phyloP scores from a whole-genome alignment of 257 asterid genomes.

The Verbascum thapsus region DNA sequence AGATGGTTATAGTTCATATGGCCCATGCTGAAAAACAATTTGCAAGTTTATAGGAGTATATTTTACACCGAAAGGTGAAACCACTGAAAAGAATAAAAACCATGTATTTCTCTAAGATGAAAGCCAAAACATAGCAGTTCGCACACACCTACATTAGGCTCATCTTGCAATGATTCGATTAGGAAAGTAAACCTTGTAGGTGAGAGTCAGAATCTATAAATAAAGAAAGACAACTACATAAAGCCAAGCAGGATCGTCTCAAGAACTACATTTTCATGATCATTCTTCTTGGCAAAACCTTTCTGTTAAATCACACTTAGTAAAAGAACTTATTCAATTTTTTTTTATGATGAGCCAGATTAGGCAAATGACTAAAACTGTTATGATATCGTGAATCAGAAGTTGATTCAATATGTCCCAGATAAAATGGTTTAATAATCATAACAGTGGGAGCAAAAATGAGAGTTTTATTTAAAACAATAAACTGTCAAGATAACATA shows the following conservation, averaged over 20 bases:
- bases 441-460: not conserved
- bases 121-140: not conserved
- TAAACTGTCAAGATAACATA: slow-evolving; percentile 22
- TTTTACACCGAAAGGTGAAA: not conserved
- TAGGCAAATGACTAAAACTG: not conserved
- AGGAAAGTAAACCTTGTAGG: not conserved
- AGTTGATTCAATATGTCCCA: not conserved
- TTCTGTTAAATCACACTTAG: too few relatives aligned
- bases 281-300: too few relatives aligned
- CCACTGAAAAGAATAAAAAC: not conserved
- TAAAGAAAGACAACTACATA: not conserved
- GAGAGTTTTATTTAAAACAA: not conserved
- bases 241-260: too few relatives aligned
- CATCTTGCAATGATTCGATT: too few relatives aligned
- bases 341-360: not conserved
- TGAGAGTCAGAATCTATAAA: not conserved
- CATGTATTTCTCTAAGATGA: too few relatives aligned
- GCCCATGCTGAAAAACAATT: not conserved
- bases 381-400: not conserved
- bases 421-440: not conserved
- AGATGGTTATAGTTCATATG: not conserved
- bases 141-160: slow-evolving; percentile 1
- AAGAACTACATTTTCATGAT: too few relatives aligned
- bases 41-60: not conserved
- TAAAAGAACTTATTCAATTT: too few relatives aligned